Base-by-base conservation (phyloP, 805 yeast species). In the Metschnikowia reukaufii region DNA sequence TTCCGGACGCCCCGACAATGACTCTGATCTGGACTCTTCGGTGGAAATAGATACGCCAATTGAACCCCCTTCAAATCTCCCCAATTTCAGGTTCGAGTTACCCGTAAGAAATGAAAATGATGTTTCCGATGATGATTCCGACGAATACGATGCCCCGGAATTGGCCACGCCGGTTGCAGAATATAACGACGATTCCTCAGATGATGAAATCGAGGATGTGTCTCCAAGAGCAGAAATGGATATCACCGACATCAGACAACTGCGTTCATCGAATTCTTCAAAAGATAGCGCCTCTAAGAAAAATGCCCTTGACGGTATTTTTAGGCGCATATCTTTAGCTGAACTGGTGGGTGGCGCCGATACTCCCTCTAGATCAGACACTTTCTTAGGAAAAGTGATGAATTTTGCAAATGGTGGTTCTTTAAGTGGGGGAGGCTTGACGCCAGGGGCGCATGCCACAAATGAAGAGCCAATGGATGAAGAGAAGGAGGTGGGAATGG, bases 391-490 rank as follows among this genome's bases (percentile, higher is more conserved):
- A 3, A 54, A 68, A 23, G 67, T 72, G 4, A 55, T 72, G 44
- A 55, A 51, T 36, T 54, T 62, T 29, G 54, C 57, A 16, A 64
- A 62, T 4, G 51, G 52, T 4, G 66, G 65, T 1, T 59, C 62
- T 2, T 49, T 68, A 19, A 57, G 72, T 37, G 74, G 74, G 7
- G 77, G 77, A 16, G 77, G 77, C 0, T 51, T 72, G 51, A 66
- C 62, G 1, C 77, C 77, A 0, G 77, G 77, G 1, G 77, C 72
- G 2, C 39, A 65, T 0, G 51, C 48, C 12, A 19, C 39, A 6
- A 47, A 55, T 3, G 63, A 59, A 8, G 56, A 50, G 17, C 36
- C 40, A 1, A 20, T 46, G 17, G 67, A 64, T 37, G 66, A 60
- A 39, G 67, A 63, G 25, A 52, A 55, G 32, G 49, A 44, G 25